These are phyloP conservation scores for Dispira parvispora DNA, from an alignment of 192 early-diverging fungal species.

Conservation along the genomic window DNA sequence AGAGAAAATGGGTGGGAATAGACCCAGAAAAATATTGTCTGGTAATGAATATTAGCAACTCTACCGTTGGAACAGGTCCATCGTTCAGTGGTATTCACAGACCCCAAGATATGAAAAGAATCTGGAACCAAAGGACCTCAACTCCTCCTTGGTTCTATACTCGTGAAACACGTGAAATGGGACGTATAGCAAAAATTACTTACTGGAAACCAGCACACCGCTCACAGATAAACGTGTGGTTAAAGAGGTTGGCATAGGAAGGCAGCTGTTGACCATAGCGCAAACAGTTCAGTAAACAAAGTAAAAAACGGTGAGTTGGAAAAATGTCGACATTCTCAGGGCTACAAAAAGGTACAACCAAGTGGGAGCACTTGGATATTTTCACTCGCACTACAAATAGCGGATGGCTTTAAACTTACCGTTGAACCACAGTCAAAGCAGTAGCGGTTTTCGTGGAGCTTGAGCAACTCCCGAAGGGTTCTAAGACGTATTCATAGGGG, in stretches of 20 bases:
- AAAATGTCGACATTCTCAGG: too few species aligned
- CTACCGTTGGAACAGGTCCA: too few species aligned
- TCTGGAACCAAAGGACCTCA: too few species aligned
- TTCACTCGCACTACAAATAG: not conserved
- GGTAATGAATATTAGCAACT: too few species aligned
- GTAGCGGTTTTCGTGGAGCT: constrained; percentile 13
- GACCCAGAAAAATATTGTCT: too few species aligned
- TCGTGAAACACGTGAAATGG: too few species aligned
- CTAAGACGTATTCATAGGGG: not conserved
- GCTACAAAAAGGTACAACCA: not conserved
- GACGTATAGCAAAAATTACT: constrained; percentile 10
- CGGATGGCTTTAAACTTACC: not conserved
- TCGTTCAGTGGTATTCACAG: too few species aligned
- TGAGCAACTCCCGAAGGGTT: constrained; percentile 8
- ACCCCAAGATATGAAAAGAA: too few species aligned
- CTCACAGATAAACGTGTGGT: constrained; percentile 34
- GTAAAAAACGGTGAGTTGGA: not conserved
- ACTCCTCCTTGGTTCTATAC: too few species aligned
- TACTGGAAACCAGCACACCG: constrained; percentile 38
- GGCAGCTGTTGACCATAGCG: constrained; percentile 20
- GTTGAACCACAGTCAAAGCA: constrained; percentile 12
- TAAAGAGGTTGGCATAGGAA: constrained; percentile 34
- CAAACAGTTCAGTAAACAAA: not conserved
- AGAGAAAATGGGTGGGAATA: too few species aligned
- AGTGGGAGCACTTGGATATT: not conserved